Evolutionary conservation across 805 yeast genomes (phyloP), one percentile per base, ranked within the genome.

Genomic region (Zygosaccharomyces bisporus): DNA sequence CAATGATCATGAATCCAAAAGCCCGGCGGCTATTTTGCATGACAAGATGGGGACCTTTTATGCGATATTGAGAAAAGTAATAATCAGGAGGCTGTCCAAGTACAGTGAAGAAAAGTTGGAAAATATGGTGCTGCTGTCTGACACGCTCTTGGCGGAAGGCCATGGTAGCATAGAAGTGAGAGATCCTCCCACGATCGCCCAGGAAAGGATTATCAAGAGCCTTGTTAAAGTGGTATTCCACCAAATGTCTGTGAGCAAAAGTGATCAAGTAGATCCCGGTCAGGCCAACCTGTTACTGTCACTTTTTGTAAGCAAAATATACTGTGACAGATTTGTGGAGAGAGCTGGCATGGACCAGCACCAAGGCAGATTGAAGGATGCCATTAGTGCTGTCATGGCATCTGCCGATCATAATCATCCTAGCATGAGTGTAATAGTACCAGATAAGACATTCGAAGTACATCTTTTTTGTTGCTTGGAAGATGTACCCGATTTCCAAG

Each of bases 101-200:
- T 40, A 42, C 20, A 16, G 31, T 8, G 35, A 19, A n/a, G 25
- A 27, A 4, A 39, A 46, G 10, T 32, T 45, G 31, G 41, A 44
- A 4, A 42, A 42, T 16, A 17, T 52, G 38, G 39, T 43, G 8
- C 40, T 57, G 25, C 44, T 44, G 4, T 42, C 55, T 4, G 23
- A 34, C 17, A 44, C 50, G 20, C 39, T 57, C 16, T 36, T 55
- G n/a, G 36, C 50, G 12, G 60, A 55, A 12, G 63, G 63, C 1
- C 58, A 58, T 38, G 61, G 61, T 5, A 53, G 58, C 33, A 51
- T 58, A 14, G 57, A 55, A 41, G 53, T 58, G 6, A 39, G 46
- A 23, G 50, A 49, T n/a, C 56, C 54, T 3, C 61, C 61, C 7
- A 55, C 61, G 2, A 50, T 42, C 12, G 60, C 61, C 7, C 60